phyloP scores from a whole-genome alignment of 768 basidiomycete genomes.

The Fistulinella prunicolor region DNA sequence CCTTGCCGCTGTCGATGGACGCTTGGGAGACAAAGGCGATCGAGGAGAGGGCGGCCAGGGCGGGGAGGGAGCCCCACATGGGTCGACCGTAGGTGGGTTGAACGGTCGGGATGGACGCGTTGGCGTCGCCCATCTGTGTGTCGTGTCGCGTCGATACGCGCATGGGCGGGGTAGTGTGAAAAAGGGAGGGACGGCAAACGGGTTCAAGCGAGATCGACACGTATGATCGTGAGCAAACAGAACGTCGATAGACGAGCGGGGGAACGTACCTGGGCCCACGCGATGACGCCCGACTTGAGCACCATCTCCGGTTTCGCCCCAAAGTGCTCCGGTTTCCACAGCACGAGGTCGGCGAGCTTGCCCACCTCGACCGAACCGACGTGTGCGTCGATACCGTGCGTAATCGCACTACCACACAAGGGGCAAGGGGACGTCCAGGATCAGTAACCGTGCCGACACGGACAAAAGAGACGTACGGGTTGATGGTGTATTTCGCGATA shows the following conservation, averaged over 20 bases:
- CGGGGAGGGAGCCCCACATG: slow-evolving; percentile 88
- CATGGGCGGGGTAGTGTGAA: no score
- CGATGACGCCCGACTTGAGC: slow-evolving; percentile 92
- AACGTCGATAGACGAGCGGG: not conserved
- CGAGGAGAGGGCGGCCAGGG: slow-evolving; percentile 81
- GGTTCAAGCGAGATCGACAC: not conserved
- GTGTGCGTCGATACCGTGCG: slow-evolving; percentile 86
- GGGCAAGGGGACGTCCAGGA: no score
- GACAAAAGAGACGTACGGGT: slow-evolving; percentile 62
- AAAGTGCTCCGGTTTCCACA: slow-evolving; percentile 95
- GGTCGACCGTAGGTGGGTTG: slow-evolving; percentile 84
- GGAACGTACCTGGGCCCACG: slow-evolving; percentile 79
- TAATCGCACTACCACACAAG: slow-evolving; percentile 64
- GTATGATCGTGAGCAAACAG: no score
- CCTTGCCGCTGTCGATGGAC: slow-evolving; percentile 57
- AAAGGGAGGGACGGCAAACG: not conserved
- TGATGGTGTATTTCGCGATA: slow-evolving; percentile 94
- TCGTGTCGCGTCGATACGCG: not conserved
- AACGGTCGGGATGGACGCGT: slow-evolving; percentile 93
- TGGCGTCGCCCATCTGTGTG: slow-evolving; percentile 85
- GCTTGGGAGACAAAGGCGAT: slow-evolving; percentile 80
- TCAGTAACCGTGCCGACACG: no score
- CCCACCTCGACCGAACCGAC: slow-evolving; percentile 83
- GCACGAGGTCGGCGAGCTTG: slow-evolving; percentile 87
- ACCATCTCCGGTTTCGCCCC: slow-evolving; percentile 93